Conservation (phyloP, 352 stramenopile species). For the Phytophthora citrophthora region DNA sequence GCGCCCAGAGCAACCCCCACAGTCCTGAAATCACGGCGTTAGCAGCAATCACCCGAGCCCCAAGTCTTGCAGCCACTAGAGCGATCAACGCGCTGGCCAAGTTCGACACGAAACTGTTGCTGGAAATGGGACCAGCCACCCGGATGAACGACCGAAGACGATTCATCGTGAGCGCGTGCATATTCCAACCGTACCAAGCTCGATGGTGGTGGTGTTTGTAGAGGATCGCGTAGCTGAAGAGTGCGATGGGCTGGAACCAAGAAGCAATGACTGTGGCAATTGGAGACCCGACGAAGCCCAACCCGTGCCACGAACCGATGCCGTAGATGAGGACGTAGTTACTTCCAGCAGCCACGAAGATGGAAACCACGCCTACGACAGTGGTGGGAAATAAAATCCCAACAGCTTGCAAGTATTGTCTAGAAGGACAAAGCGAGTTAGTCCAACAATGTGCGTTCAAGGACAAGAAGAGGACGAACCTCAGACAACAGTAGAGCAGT, state of each 20-base stretch:
- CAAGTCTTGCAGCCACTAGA: constrained; percentile 69
- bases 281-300: constrained; percentile 84
- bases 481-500: constrained; percentile 69
- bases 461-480: constrained; percentile 29
- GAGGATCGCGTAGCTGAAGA: constrained; percentile 65
- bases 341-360: constrained; percentile 55
- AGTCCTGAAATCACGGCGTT: constrained; percentile 77
- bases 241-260: constrained; percentile 74
- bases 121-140: constrained; percentile 68
- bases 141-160: constrained; percentile 52
- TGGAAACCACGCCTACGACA: constrained; percentile 64
- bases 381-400: constrained; percentile 71
- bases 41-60: constrained; percentile 60
- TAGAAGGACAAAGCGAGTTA: constrained; percentile 20
- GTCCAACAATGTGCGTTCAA: not conserved
- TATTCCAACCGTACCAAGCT: constrained; percentile 70
- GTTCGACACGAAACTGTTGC: constrained; percentile 81
- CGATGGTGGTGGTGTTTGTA: constrained; percentile 63
- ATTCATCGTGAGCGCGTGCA: constrained; percentile 45
- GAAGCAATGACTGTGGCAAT: constrained; percentile 78
- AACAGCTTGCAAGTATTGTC: constrained; percentile 78
- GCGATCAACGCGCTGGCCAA: constrained; percentile 71
- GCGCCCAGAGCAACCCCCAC: constrained; percentile 72
- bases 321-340: constrained; percentile 85
- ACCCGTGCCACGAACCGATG: constrained; percentile 47